Base-by-base conservation (phyloP, 2,329 filamentous ascomycete genomes). In the Nothophaeocryptopus gaeumannii region DNA sequence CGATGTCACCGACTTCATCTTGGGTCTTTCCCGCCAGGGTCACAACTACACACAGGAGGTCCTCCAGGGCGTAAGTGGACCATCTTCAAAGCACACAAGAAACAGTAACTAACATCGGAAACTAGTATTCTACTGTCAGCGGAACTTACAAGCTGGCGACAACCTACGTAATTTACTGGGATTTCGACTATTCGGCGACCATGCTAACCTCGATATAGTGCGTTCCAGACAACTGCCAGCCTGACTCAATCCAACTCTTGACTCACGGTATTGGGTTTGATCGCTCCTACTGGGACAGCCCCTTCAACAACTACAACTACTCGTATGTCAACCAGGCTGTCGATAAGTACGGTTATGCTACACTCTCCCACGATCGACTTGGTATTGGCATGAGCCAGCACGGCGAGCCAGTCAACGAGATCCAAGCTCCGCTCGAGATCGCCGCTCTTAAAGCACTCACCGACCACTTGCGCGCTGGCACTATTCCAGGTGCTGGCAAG, bases 251-350 rank as follows among this genome's bases (percentile, higher is more conserved):
- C 2, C 78, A 81, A 56, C 51, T 82, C 14, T 63, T 82, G 11
- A 76, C 74, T 1, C 78, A 81, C 59, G 78, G 79, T 26, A 74
- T 80, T 20, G 58, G 77, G 74, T 8, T 80, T 79, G 53, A 76
- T 79, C 58, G 77, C 76, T 41, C 77, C 72, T 86, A 85, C 70
- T 86, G 82, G 82, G 80, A 86, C 62, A 64, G 79, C 9, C 64
- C 79, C 0, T 78, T 72, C 68, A 74, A 57, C 50, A 70, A 76
- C 59, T 78, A 74, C 71, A 81, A 83, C 62, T 85, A 86, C 70
- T 81, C 76, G 61, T 86, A 86, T 63, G 73, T 81, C 26, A 71
- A 78, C 39, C 67, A 68, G 10, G 82, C 83, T 2, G 72, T 83
- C 2, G 75, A 73, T 36, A 56, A 72, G 8, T 72, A 76, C 34